Percentiles rank a stretch among this genome's conserved stretches.
Conservation (phyloP, 129 eudicot species). For the Centella asiatica region DNA sequence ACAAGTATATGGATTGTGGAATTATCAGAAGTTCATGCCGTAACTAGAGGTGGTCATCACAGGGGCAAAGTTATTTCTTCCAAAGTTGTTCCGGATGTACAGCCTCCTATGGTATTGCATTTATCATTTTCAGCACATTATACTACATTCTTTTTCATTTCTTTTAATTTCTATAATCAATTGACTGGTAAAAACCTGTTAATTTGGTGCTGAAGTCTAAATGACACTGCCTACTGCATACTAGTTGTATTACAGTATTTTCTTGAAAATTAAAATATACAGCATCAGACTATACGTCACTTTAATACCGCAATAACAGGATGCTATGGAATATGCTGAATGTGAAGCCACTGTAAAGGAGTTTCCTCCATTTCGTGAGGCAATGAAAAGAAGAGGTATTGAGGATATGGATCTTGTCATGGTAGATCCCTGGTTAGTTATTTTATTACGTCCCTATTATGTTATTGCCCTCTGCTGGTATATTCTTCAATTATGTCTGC, state of each 20-base stretch:
- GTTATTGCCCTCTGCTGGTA: background rate
- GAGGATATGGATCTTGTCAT: conserved; percentile 78
- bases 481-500: background rate
- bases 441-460: background rate
- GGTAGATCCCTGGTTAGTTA: conserved; percentile 70
- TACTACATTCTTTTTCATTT: background rate
- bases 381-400: conserved; percentile 70
- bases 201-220: background rate
- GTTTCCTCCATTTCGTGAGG: conserved; percentile 60
- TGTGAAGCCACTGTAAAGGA: conserved; percentile 83
- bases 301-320: conserved; percentile 34
- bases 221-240: background rate
- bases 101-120: conserved; percentile 58
- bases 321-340: conserved; percentile 96
- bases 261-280: background rate
- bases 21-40: conserved; percentile 56
- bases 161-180: background rate
- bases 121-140: background rate
- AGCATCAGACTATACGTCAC: background rate
- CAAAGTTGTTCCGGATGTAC: conserved; percentile 53
- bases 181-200: background rate
- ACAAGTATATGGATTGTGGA: conserved; percentile 68
- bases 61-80: conserved; percentile 68
- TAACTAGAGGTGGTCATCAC: conserved; percentile 60
- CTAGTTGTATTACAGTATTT: too few relatives aligned